phyloP scores from a whole-genome alignment of 495 filamentous ascomycete species.

The Aspergillus affinis region DNA sequence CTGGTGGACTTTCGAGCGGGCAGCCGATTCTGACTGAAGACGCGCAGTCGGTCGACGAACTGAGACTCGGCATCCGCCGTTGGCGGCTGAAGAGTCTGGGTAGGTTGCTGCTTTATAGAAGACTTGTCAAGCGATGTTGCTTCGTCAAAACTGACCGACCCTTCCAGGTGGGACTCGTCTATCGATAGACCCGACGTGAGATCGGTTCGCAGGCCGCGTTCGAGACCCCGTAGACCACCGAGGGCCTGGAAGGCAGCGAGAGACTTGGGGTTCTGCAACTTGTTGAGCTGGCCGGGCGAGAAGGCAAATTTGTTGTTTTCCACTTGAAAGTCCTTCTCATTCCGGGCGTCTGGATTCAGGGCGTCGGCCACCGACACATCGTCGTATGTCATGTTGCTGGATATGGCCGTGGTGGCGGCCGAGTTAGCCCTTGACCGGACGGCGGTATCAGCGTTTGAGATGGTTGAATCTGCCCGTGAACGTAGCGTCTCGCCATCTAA shows the following conservation, averaged over 20 bases:
- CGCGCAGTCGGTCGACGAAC: constrained; percentile 66
- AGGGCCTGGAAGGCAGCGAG: constrained; percentile 67
- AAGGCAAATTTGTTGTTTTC: constrained; percentile 71
- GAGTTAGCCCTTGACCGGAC: constrained; percentile 46
- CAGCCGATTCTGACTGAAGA: constrained; percentile 72
- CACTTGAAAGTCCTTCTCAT: constrained; percentile 63
- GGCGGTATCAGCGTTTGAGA: constrained; percentile 41
- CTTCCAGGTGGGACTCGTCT: constrained; percentile 60
- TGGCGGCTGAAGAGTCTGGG: constrained; percentile 1
- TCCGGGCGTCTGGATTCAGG: constrained; percentile 64
- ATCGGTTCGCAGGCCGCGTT: constrained; percentile 66
- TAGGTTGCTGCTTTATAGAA: constrained; percentile 17
- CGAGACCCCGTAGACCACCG: constrained; percentile 66
- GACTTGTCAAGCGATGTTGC: constrained; percentile 40
- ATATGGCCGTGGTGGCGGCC: constrained; percentile 27
- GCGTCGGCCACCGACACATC: constrained; percentile 52
- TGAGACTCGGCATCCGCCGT: constrained; percentile 23
- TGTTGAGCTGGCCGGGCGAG: constrained; percentile 68
- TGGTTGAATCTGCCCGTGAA: constrained; percentile 46
- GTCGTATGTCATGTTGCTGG: constrained; percentile 37
- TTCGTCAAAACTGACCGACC: constrained; percentile 59
- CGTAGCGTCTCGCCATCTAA: constrained; percentile 53
- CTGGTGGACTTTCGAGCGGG: constrained; percentile 73
- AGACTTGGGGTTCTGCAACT: constrained; percentile 74
- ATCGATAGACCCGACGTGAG: constrained; percentile 62